A percentile compares a stretch with the other conserved stretches of the same genome.
These are phyloP conservation scores for Sphagnum magellanicum DNA, from an alignment of 228 moss, liverwort and hornwort species.

Conservation along the genomic window DNA sequence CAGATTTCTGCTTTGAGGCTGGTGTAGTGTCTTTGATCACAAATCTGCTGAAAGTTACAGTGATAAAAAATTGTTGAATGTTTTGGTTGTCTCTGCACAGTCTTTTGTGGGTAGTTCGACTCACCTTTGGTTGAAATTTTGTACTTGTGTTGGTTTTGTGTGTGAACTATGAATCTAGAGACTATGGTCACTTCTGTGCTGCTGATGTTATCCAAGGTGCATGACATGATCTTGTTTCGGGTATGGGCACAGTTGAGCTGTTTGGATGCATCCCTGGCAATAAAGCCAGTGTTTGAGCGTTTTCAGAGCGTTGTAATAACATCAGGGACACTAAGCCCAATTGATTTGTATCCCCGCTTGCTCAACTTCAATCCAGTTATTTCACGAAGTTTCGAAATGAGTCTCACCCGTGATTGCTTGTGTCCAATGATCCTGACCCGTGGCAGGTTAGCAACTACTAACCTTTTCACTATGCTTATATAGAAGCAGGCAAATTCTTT, in stretches of 20 bases:
- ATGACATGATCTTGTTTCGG: not conserved
- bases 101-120: too few relatives aligned
- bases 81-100: too few relatives aligned
- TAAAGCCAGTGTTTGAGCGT: conserved; percentile 95
- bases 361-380: conserved; percentile 98
- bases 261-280: conserved; percentile 96
- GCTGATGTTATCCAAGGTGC: too few relatives aligned
- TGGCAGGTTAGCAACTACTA: conserved; percentile 59
- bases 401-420: conserved; percentile 90
- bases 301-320: conserved; percentile 97
- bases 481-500: too few relatives aligned
- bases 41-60: too few relatives aligned
- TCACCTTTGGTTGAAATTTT: too few relatives aligned
- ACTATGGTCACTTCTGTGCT: too few relatives aligned
- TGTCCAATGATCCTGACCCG: conserved; percentile 99
- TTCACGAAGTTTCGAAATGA: conserved; percentile 95
- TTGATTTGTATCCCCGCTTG: conserved; percentile 91
- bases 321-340: conserved; percentile 93
- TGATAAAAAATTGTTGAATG: too few relatives aligned
- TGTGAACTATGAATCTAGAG: too few relatives aligned
- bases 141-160: too few relatives aligned
- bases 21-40: too few relatives aligned
- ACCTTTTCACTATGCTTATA: not conserved
- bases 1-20: too few relatives aligned
- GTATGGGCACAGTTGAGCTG: conserved; percentile 73